Evolutionary conservation across 257 asterid species (phyloP).

Genomic region (Echium plantagineum): DNA sequence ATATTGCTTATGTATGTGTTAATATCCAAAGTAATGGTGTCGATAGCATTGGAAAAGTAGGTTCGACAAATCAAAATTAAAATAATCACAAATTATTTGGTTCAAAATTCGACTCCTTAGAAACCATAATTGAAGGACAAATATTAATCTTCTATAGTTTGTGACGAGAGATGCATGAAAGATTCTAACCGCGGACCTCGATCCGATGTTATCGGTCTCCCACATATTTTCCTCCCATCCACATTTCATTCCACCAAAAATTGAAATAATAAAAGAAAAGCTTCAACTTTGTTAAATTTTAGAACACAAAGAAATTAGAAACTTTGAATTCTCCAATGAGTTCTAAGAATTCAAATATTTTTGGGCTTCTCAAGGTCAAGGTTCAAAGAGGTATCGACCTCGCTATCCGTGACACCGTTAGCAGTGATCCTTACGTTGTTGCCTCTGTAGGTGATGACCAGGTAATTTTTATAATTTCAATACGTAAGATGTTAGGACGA

Average conservation of each 20-base stretch:
- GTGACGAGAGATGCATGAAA: neutral
- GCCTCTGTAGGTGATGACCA: slow-evolving; percentile 32
- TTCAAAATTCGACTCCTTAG: too few relatives aligned
- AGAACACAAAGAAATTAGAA: neutral
- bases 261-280: too few relatives aligned
- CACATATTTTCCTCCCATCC: neutral
- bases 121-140: too few relatives aligned
- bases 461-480: slow-evolving; percentile 23
- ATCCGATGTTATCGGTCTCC: neutral
- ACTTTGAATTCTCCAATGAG: slow-evolving; percentile 21
- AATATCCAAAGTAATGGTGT: too few relatives aligned
- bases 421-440: slow-evolving; percentile 52
- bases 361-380: slow-evolving; percentile 39
- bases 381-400: slow-evolving; percentile 43
- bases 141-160: neutral
- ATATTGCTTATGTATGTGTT: too few relatives aligned
- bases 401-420: slow-evolving; percentile 41
- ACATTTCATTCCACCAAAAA: too few relatives aligned
- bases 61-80: too few relatives aligned
- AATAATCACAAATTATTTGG: too few relatives aligned
- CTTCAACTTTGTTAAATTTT: neutral
- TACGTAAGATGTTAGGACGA: too few relatives aligned
- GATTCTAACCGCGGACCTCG: neutral
- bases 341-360: slow-evolving; percentile 1
- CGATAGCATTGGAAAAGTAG: too few relatives aligned